Evolutionary conservation across 1,284 basidiomycete genomes (phyloP).

Genomic region (Sparassis latifolia): DNA sequence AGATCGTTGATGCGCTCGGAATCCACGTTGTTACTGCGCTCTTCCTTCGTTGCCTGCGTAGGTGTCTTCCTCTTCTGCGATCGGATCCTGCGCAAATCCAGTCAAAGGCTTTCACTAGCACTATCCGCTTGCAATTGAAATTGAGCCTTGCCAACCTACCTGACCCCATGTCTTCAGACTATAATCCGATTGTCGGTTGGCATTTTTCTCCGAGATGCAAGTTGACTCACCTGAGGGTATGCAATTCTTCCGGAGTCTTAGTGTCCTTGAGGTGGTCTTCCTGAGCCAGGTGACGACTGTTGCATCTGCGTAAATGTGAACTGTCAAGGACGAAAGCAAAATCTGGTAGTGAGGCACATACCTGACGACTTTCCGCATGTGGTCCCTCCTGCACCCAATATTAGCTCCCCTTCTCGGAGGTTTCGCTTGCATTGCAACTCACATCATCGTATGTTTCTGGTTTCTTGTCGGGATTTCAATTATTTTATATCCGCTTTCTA

Average conservation of each 20-base stretch:
- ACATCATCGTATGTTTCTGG: slow-evolving; percentile 27
- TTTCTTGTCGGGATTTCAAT: slow-evolving; percentile 28
- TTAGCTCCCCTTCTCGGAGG: neutral
- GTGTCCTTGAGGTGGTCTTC: slow-evolving; percentile 30
- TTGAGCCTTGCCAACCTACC: neutral
- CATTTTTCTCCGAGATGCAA: neutral
- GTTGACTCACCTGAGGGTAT: slow-evolving; percentile 26
- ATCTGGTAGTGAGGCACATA: slow-evolving; percentile 8
- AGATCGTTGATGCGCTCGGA: neutral
- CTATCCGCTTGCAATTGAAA: no score
- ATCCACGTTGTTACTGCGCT: neutral
- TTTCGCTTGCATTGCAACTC: neutral
- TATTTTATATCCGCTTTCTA: slow-evolving; percentile 30
- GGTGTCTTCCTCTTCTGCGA: neutral
- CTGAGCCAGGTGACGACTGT: slow-evolving; percentile 28
- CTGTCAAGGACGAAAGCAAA: no score
- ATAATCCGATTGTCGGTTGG: no score
- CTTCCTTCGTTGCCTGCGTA: neutral
- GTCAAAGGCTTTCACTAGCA: no score
- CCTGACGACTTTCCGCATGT: slow-evolving; percentile 33
- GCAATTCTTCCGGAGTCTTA: slow-evolving; percentile 28
- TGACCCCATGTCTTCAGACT: neutral
- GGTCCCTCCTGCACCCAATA: slow-evolving; percentile 22
- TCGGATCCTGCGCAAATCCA: no score
- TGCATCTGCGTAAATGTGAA: slow-evolving; percentile 18